These are phyloP conservation scores for Coemansia sp. DNA, from an alignment of 192 early-diverging fungal genomes.

Conservation along the genomic window DNA sequence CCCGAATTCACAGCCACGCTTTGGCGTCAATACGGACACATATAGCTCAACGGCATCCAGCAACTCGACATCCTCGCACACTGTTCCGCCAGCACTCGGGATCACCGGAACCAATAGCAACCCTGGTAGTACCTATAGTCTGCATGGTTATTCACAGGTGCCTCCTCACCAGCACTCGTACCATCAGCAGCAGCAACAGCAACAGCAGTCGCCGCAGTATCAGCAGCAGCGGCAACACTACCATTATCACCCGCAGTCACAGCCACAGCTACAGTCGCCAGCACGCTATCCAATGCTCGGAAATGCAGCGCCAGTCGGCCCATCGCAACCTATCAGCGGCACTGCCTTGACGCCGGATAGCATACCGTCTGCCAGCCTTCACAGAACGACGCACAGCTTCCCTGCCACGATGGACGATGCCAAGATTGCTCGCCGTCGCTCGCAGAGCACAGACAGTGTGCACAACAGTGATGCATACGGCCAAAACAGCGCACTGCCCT, in stretches of 20 bases:
- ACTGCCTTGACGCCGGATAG: constrained; percentile 34
- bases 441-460: constrained; percentile 47
- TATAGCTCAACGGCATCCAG: constrained; percentile 45
- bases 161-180: constrained; percentile 5
- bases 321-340: constrained; percentile 15
- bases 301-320: constrained; percentile 12
- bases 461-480: constrained; percentile 9
- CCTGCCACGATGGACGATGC: constrained; percentile 41
- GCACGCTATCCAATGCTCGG: constrained; percentile 15
- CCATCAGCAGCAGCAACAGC: constrained; percentile 12
- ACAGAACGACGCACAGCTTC: constrained; percentile 41
- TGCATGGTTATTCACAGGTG: not conserved
- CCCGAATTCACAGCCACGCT: constrained; percentile 10
- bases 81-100: constrained; percentile 28
- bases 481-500: constrained; percentile 29
- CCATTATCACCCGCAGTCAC: constrained; percentile 17
- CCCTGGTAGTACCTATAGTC: not conserved
- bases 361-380: constrained; percentile 16
- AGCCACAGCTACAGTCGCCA: constrained; percentile 19
- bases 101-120: constrained; percentile 10
- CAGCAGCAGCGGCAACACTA: constrained; percentile 20
- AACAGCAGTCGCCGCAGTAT: constrained; percentile 2
- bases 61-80: constrained; percentile 35
- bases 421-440: constrained; percentile 34
- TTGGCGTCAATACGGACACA: constrained; percentile 11